Base-by-base conservation (phyloP, 345 rosid species). In the Citrus inodora region DNA sequence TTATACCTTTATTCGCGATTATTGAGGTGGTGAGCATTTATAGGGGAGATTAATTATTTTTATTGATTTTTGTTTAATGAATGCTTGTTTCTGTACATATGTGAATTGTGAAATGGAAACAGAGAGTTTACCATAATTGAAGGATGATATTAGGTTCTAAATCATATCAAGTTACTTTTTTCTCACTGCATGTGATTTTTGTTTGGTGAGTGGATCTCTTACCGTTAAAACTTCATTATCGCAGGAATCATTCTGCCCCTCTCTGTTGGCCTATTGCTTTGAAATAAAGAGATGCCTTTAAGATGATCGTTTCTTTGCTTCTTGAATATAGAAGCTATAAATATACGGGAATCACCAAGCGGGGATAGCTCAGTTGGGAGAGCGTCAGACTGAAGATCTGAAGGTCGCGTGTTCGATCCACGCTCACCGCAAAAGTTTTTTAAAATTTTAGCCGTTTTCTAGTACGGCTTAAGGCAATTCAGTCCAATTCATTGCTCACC, bases 341-440 rank as follows among this genome's bases (percentile, higher is more conserved):
- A 35, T 33, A 33, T 0, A 35, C 7, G 1, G 37, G 1, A 6
- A 35, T 35, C 46, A 40, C 2, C 19, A 3, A 0, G 94, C 89
- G 91, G 92, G 91, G 92, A 88, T 89, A 91, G 95, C 93, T 91
- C 91, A 91, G 95, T 91, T 90, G 98, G 97, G 98, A 90, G 97
- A 93, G 98, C 98, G 91, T 93, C 97, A 93, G 93, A 92, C 94
- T 93, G 98, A 93, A 92, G 98, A 93, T 93, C 97, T 93, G 94
- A 90, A 92, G 97, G 98, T 90, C 96, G 89, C 93, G 92, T 92
- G 94, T 93, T 93, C 98, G 92, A 86, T 93, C 96, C 88, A 92
- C 90, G 96, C 87, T 89, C 98, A 90, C 96, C 94, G 96, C 96
- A 93, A 30, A 14, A 13, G 27, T 28, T 28, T 5, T 5, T 53